Conservation (phyloP, 2,329 filamentous ascomycete genomes). For the Thielaviopsis euricoi region DNA sequence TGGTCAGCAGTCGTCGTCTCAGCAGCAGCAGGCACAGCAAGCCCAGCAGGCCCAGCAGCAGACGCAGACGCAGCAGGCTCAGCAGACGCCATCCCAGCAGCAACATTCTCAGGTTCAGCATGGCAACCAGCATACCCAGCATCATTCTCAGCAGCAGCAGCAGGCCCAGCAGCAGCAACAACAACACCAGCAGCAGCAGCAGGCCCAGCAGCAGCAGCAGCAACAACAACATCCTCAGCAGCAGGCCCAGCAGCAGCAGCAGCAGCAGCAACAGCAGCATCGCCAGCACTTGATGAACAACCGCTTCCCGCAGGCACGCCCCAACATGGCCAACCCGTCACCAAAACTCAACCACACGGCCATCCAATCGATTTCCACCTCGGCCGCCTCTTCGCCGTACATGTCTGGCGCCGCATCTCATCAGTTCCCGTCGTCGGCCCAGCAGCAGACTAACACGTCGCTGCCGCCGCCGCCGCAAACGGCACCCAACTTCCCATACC, state of each 20-base stretch:
- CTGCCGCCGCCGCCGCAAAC: slow-evolving; percentile 5
- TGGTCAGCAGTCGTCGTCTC: slow-evolving; percentile 10
- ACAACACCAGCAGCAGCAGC: slow-evolving; percentile 9
- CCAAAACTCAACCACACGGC: slow-evolving; percentile 6
- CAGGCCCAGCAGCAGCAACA: neutral
- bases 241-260: neutral
- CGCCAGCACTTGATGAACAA: slow-evolving; percentile 7
- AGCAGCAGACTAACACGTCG: neutral
- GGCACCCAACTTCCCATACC: neutral
- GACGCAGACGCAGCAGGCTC: neutral
- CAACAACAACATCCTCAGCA: slow-evolving; percentile 13
- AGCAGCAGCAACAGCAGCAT: no score
- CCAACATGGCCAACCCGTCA: slow-evolving; percentile 1
- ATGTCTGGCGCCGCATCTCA: slow-evolving; percentile 2
- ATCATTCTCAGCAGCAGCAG: neutral
- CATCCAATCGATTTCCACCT: neutral
- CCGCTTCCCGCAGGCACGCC: neutral
- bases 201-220: slow-evolving; percentile 10
- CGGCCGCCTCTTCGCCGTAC: slow-evolving; percentile 5
- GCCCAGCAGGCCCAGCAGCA: slow-evolving; percentile 13
- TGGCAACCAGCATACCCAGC: slow-evolving; percentile 7
- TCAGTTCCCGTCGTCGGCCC: neutral
- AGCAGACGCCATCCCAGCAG: slow-evolving; percentile 13
- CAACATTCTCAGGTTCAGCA: neutral
- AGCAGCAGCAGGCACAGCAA: slow-evolving; percentile 1